Conservation (phyloP, 2,329 filamentous ascomycete genomes). For the Pseudogymnoascus sp. region DNA sequence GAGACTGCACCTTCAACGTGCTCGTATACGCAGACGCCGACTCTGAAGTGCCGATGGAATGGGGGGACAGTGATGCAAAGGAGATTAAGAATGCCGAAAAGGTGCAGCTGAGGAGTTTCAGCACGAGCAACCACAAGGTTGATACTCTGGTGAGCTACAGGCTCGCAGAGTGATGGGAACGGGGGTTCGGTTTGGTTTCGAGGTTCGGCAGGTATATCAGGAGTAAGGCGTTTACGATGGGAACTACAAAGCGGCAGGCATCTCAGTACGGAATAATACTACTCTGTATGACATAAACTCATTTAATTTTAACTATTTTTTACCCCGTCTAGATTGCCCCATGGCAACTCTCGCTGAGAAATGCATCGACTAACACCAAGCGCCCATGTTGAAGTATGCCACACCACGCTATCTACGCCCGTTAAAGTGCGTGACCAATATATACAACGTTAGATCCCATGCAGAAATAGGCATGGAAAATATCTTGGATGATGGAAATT, state of each 20-base stretch:
- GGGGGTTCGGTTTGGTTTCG: neutral
- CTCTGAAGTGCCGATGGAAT: conserved; percentile 92
- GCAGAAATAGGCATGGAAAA: neutral
- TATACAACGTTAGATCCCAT: conserved; percentile 4
- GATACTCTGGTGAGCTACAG: conserved; percentile 95
- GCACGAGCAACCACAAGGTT: conserved; percentile 86
- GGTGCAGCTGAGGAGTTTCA: conserved; percentile 91
- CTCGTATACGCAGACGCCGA: conserved; percentile 96
- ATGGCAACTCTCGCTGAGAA: conserved; percentile 1
- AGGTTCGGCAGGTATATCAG: neutral
- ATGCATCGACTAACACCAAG: conserved; percentile 4
- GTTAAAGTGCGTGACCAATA: conserved; percentile 6
- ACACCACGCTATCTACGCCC: conserved; percentile 8
- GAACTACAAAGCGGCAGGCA: neutral
- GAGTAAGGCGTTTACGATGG: neutral
- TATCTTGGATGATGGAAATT: conserved; percentile 8
- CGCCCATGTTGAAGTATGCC: conserved; percentile 9
- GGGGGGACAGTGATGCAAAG: conserved; percentile 97
- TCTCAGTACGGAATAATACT: neutral
- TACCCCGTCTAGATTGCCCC: conserved; percentile 4
- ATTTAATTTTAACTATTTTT: neutral
- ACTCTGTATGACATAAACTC: neutral
- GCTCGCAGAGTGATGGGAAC: conserved; percentile 37
- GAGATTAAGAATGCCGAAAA: conserved; percentile 90
- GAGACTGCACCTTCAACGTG: conserved; percentile 97